phyloP scores from a whole-genome alignment of 2,329 filamentous ascomycete species.

The Aspergillus pseudonomiae region DNA sequence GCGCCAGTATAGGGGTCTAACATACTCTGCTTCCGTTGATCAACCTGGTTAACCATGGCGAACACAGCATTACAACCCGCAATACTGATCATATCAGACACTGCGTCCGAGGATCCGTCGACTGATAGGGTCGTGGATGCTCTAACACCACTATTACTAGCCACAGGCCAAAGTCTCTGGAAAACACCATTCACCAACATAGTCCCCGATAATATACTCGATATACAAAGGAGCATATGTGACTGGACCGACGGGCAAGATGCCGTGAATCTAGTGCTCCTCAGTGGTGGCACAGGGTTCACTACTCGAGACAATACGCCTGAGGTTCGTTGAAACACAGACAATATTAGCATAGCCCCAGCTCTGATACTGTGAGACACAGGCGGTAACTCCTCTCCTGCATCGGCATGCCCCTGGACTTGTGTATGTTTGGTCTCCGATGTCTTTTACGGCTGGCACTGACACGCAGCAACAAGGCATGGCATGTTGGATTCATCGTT shows the following conservation, averaged over 20 bases:
- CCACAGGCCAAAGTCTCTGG: conserved; percentile 70
- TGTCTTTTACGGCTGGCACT: conserved; percentile 11
- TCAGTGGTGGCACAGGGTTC: conserved; percentile 93
- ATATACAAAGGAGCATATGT: conserved; percentile 74
- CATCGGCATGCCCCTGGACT: conserved; percentile 86
- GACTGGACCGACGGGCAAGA: conserved; percentile 71
- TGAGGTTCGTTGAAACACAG: conserved; percentile 62
- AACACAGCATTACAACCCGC: conserved; percentile 64
- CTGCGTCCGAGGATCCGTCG: conserved; percentile 75
- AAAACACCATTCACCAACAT: conserved; percentile 69
- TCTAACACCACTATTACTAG: conserved; percentile 69
- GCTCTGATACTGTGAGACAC: conserved; percentile 21
- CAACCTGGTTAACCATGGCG: conserved; percentile 27
- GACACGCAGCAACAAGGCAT: conserved; percentile 56
- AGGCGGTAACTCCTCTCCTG: conserved; percentile 78
- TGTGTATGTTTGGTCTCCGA: conserved; percentile 57
- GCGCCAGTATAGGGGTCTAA: neutral
- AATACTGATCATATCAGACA: conserved; percentile 88
- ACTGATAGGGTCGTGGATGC: conserved; percentile 73
- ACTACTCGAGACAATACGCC: conserved; percentile 82
- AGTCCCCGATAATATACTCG: conserved; percentile 72
- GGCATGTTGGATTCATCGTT: conserved; percentile 88
- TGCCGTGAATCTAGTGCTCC: conserved; percentile 74
- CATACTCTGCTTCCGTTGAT: neutral
- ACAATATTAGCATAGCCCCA: neutral